Conservation (phyloP, 2,329 filamentous ascomycete species). For the Phialemonium atrogriseum region DNA sequence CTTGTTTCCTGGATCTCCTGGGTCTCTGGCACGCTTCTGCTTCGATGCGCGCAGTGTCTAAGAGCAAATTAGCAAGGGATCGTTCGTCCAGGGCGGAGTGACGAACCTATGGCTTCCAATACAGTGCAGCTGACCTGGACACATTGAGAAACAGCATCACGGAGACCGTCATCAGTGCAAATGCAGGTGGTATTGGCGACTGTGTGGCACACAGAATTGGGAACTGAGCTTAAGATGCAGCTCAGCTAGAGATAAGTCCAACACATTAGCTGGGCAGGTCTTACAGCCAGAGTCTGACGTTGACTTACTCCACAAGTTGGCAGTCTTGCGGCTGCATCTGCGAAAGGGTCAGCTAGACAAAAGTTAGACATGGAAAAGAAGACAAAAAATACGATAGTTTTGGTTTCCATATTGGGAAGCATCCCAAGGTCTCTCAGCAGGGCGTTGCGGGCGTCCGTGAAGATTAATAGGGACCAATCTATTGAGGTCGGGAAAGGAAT, state of each 20-base stretch:
- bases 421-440: too few relatives aligned
- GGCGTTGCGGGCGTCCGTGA: neutral
- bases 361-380: neutral
- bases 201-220: conserved; percentile 15
- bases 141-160: conserved; percentile 13
- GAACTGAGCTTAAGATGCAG: conserved; percentile 14
- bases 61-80: conserved; percentile 7
- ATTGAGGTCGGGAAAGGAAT: neutral
- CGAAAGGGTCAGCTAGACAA: neutral
- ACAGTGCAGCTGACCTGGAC: conserved; percentile 15
- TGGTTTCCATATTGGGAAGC: neutral
- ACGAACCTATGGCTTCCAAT: conserved; percentile 17
- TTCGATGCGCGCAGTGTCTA: conserved; percentile 22
- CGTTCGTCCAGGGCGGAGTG: neutral
- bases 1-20: conserved; percentile 19
- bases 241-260: conserved; percentile 8
- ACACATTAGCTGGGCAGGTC: neutral
- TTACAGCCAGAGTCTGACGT: neutral
- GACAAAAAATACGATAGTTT: neutral
- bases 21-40: conserved; percentile 23
- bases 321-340: neutral
- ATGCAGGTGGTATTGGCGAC: conserved; percentile 19
- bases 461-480: too few relatives aligned
- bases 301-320: neutral
- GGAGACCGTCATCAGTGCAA: conserved; percentile 16